Evolutionary conservation across 768 basidiomycete species (phyloP), one percentile per base, ranked within the genome.

Genomic region (Clavulina sp.): DNA sequence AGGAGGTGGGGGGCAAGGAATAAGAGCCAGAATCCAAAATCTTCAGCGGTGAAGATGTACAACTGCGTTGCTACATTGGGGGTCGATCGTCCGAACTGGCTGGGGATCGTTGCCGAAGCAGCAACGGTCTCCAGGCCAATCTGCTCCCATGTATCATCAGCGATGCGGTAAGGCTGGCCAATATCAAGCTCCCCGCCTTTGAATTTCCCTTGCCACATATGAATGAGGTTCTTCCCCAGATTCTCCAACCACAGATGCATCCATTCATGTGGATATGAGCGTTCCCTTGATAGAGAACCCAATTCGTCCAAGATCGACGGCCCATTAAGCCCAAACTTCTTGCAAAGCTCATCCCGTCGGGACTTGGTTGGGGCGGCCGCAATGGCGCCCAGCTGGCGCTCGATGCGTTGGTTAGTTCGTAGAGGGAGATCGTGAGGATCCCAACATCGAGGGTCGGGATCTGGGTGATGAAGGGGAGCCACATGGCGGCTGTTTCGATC

Each of bases 341-440:
- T 13, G 9, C 16, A 13, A 28, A 46, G 43, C 13, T 9, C 24
- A 13, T 46, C 26, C 13, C 24, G 43, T 9, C 26, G 24, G 26
- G 13, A 9, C 13, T 4, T 33, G 9, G 2, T 33, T 29, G n/a
- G 31, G 31, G 4, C 31, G 52, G 13, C 18, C 7, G 5, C 3
- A n/a, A 43, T 36, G 9, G 6, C 21, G 24, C 9, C 33, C 4
- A 24, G n/a, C 23, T 26, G 30, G 9, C 24, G 21, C 5, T 41
- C 5, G 2, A 3, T 3, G 6, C 24, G 16, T 3, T 48, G 41
- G 44, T 72, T 66, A 0, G 49, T 62, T 1, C 62, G 59, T 18
- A 69, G 51, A 0, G 70, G 71, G 3, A 73, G 64, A 19, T 64
- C 54, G 0, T 29, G 3, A 0, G 65, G 55, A 36, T 68, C 61